Evolutionary conservation across 345 rosid genomes (phyloP).

Genomic region (Turritis glabra): DNA sequence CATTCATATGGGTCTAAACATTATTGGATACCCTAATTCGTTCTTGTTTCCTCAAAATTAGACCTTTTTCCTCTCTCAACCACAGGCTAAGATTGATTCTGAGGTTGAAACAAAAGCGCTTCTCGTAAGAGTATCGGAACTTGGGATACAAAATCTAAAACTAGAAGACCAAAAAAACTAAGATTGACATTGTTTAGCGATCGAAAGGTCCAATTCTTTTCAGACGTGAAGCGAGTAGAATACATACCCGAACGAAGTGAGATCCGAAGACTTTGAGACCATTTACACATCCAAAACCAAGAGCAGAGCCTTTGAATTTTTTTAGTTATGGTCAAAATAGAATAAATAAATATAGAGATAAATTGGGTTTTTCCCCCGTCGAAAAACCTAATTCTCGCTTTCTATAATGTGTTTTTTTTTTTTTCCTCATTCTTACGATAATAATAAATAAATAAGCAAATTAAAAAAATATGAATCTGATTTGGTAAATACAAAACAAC

Average conservation of each 20-base stretch:
- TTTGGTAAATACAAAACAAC: no score
- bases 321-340: background rate
- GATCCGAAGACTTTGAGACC: slow-evolving; percentile 1
- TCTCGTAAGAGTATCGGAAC: background rate
- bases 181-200: background rate
- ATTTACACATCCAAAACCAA: background rate
- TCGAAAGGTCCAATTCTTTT: background rate
- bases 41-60: background rate
- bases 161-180: background rate
- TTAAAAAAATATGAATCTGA: no score
- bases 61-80: slow-evolving; percentile 10
- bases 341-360: no score
- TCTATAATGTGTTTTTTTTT: no score
- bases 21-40: background rate
- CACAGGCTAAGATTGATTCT: slow-evolving; percentile 4
- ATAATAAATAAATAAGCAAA: no score
- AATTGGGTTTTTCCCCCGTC: background rate
- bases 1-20: background rate
- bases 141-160: background rate
- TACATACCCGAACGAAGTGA: slow-evolving; percentile 14
- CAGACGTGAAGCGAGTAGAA: background rate
- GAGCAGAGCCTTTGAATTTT: background rate
- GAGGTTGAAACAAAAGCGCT: background rate
- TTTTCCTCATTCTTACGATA: no score
- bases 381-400: background rate